A percentile compares a stretch with the other conserved stretches of the same genome.
Evolutionary conservation across 2,329 filamentous ascomycete species (phyloP).

Genomic region (Rhytidhysteron rufulum): DNA sequence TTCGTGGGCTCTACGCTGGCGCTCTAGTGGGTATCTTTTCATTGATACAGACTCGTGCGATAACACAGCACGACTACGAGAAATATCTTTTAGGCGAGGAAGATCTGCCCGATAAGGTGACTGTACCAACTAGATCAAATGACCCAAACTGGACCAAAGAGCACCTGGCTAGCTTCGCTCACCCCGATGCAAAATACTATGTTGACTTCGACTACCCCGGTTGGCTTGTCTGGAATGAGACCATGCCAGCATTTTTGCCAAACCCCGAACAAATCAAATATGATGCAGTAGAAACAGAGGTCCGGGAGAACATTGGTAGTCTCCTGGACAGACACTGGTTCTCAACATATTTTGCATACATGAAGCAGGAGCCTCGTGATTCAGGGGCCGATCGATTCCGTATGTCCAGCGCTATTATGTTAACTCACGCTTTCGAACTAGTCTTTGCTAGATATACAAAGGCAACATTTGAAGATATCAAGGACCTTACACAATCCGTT

Average conservation of each 20-base stretch:
- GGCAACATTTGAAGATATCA: conserved; percentile 82
- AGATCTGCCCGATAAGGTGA: conserved; percentile 69
- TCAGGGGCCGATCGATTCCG: conserved; percentile 78
- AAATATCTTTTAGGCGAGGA: conserved; percentile 83
- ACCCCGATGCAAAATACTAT: conserved; percentile 78
- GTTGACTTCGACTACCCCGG: conserved; percentile 90
- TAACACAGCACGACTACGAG: conserved; percentile 81
- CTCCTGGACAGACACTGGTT: conserved; percentile 84
- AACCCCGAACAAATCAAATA: conserved; percentile 70
- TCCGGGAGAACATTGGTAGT: conserved; percentile 74
- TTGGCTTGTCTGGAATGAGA: conserved; percentile 93
- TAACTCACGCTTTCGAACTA: conserved; percentile 87
- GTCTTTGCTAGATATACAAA: conserved; percentile 75
- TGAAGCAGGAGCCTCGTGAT: conserved; percentile 95
- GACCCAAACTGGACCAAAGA: conserved; percentile 74
- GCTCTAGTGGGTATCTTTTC: conserved; percentile 74
- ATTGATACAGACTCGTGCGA: conserved; percentile 80
- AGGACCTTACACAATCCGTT: conserved; percentile 70
- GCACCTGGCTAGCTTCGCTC: conserved; percentile 73
- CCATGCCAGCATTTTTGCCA: conserved; percentile 73
- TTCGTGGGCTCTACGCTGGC: conserved; percentile 76
- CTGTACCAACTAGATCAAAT: conserved; percentile 64
- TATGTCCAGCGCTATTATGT: conserved; percentile 78
- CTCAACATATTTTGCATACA: conserved; percentile 79
- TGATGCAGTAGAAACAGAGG: conserved; percentile 72